phyloP scores from a whole-genome alignment of 2,329 filamentous ascomycete species.

The Aspergillus brunneoviolaceus region DNA sequence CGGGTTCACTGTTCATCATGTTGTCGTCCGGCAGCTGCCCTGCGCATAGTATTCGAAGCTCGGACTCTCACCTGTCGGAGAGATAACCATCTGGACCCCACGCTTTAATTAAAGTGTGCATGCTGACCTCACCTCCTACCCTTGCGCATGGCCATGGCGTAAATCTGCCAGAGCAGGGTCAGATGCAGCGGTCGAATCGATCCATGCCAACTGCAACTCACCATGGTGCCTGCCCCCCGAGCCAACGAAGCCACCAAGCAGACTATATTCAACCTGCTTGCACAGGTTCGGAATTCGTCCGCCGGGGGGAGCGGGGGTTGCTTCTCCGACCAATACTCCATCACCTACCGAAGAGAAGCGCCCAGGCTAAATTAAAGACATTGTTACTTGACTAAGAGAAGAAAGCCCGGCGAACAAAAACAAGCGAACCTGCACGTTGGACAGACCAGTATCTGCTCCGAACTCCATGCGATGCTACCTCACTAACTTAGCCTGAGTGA shows the following conservation, averaged over 20 bases:
- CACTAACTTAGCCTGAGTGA: neutral
- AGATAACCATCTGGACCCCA: neutral
- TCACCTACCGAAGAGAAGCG: neutral
- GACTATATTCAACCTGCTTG: neutral
- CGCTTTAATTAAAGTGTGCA: neutral
- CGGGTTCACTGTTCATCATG: neutral
- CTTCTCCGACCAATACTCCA: neutral
- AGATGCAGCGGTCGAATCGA: neutral
- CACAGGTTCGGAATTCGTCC: neutral
- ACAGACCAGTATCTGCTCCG: neutral
- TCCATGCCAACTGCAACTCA: neutral
- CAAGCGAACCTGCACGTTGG: neutral
- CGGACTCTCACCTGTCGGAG: neutral
- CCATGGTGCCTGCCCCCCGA: neutral
- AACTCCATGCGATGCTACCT: neutral
- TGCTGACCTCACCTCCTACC: neutral
- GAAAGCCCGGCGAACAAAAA: neutral
- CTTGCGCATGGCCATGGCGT: neutral
- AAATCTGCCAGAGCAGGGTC: neutral
- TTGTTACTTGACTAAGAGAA: neutral
- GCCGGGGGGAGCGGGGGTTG: neutral
- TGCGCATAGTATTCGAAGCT: neutral
- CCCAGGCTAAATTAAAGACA: neutral
- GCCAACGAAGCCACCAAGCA: neutral
- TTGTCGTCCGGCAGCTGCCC: neutral